phyloP scores from a whole-genome alignment of 2,329 filamentous ascomycete genomes.

The Xylariaceae sp. region DNA sequence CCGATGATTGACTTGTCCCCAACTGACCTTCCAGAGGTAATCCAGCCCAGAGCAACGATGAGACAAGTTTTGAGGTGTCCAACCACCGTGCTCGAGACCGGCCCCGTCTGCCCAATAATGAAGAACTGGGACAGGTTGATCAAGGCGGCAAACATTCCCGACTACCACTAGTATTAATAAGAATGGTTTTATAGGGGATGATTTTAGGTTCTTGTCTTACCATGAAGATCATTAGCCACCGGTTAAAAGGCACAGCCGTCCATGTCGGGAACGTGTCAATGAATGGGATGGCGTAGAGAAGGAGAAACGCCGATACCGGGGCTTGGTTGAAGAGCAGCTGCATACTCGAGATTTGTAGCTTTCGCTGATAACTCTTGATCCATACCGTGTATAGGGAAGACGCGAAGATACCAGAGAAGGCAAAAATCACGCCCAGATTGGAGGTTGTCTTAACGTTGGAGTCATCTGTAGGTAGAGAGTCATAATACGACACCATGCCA shows the following conservation, averaged over 20 bases:
- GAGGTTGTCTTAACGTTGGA: conserved; percentile 52
- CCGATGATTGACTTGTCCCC: conserved; percentile 53
- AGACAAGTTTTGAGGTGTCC: conserved; percentile 63
- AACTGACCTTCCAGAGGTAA: conserved; percentile 50
- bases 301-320: conserved; percentile 56
- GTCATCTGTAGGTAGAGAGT: conserved; percentile 50
- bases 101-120: conserved; percentile 58
- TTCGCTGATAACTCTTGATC: conserved; percentile 63
- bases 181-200: too few relatives aligned
- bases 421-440: conserved; percentile 58
- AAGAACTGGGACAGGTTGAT: conserved; percentile 65
- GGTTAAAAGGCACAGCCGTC: conserved; percentile 45
- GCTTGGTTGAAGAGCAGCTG: conserved; percentile 67
- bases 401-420: conserved; percentile 59
- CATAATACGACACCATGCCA: conserved; percentile 64
- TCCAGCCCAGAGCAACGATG: conserved; percentile 62
- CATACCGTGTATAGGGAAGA: conserved; percentile 66
- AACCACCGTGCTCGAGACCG: conserved; percentile 62
- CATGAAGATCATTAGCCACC: conserved; percentile 57
- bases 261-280: conserved; percentile 59
- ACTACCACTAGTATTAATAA: conserved; percentile 39
- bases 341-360: conserved; percentile 63
- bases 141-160: conserved; percentile 58
- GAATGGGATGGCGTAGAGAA: conserved; percentile 64
- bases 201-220: conserved; percentile 35